Percentiles rank a stretch among this genome's conserved stretches.
Conservation (phyloP, 2,329 filamentous ascomycete species). For the Macrophomina phaseolina region DNA sequence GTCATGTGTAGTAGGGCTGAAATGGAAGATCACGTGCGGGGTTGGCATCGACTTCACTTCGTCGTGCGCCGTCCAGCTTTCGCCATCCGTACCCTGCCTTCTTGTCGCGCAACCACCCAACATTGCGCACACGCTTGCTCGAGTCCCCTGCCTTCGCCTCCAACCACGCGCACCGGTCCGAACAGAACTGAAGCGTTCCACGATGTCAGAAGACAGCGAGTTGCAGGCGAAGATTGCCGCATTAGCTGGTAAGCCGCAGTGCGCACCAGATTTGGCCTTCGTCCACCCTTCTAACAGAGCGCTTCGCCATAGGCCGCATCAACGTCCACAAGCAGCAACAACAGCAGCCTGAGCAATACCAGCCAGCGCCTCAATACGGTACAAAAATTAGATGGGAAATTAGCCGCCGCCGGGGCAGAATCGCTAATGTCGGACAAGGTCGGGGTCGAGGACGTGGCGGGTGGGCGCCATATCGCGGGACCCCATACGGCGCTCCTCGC, state of each 20-base stretch:
- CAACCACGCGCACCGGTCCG: not conserved
- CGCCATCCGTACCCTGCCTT: not conserved
- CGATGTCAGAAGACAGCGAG: conserved; percentile 61
- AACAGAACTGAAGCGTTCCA: not conserved
- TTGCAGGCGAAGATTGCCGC: conserved; percentile 62
- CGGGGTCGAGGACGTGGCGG: conserved; percentile 28
- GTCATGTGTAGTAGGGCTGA: conserved; percentile 17
- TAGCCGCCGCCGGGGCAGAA: conserved; percentile 39
- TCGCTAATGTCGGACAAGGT: conserved; percentile 27
- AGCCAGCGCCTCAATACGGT: conserved; percentile 22
- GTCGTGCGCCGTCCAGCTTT: not conserved
- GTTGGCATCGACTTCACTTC: conserved; percentile 5
- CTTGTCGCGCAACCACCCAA: conserved; percentile 13
- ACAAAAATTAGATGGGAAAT: conserved; percentile 41
- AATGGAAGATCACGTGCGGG: conserved; percentile 3
- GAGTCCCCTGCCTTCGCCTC: not conserved
- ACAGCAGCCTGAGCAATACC: conserved; percentile 49
- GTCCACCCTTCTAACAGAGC: conserved; percentile 14
- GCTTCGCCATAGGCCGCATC: conserved; percentile 68
- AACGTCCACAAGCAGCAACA: conserved; percentile 72
- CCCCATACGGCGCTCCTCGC: conserved; percentile 34
- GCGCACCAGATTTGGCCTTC: conserved; percentile 23
- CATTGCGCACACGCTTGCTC: not conserved
- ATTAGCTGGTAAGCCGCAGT: conserved; percentile 57
- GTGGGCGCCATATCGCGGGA: conserved; percentile 39